Base-by-base conservation (phyloP, 2,329 filamentous ascomycete species). In the Exophiala oligosperma region DNA sequence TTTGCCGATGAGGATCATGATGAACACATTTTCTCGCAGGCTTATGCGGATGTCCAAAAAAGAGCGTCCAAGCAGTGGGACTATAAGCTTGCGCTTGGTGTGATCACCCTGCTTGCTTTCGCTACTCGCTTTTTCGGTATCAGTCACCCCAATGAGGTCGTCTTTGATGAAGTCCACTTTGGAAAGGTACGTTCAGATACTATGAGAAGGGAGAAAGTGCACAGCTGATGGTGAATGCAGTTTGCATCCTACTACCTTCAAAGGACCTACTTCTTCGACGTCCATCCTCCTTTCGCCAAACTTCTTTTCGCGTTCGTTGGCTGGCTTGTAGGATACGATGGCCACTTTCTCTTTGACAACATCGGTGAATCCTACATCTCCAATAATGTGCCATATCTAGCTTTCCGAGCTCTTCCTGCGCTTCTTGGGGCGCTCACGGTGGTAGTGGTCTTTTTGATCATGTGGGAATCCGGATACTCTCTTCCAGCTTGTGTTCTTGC, bases 391-490 rank as follows among this genome's bases (percentile, higher is more conserved):
- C 94, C 94, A 38, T 99, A 99, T 74, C 90, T 99, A 63, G 92
- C 94, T 62, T 96, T 95, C 79, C 90, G 94, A 68, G 89, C 92
- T 47, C 85, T 99, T 80, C 94, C 94, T 43, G 94, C 94, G 59
- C 84, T 94, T 50, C 85, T 97, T 67, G 94, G 94, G 65, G 89
- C 94, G 56, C 79, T 99, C 66, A 99, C 94, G 9, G 91, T 99
- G 52, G 89, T 92, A n/a, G 89, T 93, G 49, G 87, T 91, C 56
- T 99, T 96, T 76, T 78, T 96, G 72, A 99, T 96, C 75, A 99
- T 99, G 94, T 99, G 94, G 94, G 94, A 99, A 77, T 97, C 94
- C 50, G 94, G 92, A 63, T 99, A 99, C 77, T 96, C 91, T 64
- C 81, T 99, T 43, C 94, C 94, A 9, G 94, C 94, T 57, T 96